Percentiles rank a stretch among this genome's conserved stretches.
phyloP scores from a whole-genome alignment of 345 rosid genomes.

The Melaleuca quinquenervia region DNA sequence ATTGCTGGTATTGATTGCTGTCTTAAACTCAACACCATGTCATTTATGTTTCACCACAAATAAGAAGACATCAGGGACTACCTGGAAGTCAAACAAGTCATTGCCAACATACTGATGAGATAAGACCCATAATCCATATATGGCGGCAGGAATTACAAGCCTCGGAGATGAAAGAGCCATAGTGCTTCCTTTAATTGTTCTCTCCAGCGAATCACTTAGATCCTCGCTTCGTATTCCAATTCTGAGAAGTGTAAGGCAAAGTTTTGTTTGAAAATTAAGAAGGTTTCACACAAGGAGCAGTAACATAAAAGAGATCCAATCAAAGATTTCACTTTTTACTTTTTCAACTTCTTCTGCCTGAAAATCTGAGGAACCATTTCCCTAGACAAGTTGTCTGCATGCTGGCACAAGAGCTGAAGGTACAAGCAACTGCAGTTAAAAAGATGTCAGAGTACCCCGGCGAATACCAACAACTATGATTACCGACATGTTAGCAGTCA shows the following conservation, averaged over 20 bases:
- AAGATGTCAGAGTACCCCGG: constrained; percentile 2
- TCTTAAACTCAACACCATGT: background rate
- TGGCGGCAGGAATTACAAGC: constrained; percentile 67
- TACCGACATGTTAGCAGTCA: background rate
- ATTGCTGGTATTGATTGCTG: background rate
- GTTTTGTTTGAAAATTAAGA: background rate
- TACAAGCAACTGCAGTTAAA: constrained; percentile 78
- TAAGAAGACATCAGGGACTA: constrained; percentile 4
- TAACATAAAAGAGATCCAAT: background rate
- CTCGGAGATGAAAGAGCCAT: constrained; percentile 89
- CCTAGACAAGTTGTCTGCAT: constrained; percentile 58
- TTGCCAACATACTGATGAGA: constrained; percentile 49
- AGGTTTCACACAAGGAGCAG: background rate
- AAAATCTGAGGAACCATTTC: constrained; percentile 72
- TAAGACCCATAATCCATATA: constrained; percentile 69
- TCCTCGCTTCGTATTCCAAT: constrained; percentile 86
- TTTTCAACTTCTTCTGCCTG: constrained; percentile 52
- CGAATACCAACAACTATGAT: background rate
- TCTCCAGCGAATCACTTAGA: constrained; percentile 52
- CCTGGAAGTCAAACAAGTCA: constrained; percentile 82
- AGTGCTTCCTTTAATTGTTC: constrained; percentile 49
- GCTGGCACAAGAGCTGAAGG: constrained; percentile 74
- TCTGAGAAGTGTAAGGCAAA: constrained; percentile 15
- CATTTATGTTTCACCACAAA: background rate
- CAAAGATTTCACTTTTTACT: constrained; percentile 20